A percentile compares a stretch with the other conserved stretches of the same genome.
phyloP scores from a whole-genome alignment of 768 basidiomycete species.

The Suillus plorans region DNA sequence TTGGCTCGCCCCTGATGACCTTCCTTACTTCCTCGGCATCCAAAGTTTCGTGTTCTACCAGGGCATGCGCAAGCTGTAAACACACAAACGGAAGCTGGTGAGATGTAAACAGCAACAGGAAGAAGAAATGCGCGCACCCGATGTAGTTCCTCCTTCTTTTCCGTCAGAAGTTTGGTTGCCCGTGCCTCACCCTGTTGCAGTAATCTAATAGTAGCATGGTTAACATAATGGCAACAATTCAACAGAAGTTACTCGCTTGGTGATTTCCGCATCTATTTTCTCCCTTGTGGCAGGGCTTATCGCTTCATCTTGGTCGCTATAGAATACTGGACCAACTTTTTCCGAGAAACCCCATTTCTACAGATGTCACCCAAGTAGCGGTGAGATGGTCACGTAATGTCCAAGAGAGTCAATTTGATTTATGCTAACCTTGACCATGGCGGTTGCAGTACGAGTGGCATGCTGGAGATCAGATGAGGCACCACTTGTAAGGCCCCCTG shows the following conservation, averaged over 20 bases:
- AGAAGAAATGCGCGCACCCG: conserved; percentile 42
- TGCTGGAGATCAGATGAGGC: conserved; percentile 83
- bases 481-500: conserved; percentile 87
- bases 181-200: conserved; percentile 71
- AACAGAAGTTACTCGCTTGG: conserved; percentile 51
- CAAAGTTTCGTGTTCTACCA: conserved; percentile 95
- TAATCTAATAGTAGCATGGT: conserved; percentile 37
- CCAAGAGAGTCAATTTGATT: conserved; percentile 5
- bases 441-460: conserved; percentile 76
- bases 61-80: conserved; percentile 77
- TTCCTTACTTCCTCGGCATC: conserved; percentile 81
- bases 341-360: conserved; percentile 79
- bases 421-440: conserved; percentile 82
- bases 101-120: neutral
- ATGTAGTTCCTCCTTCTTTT: conserved; percentile 74
- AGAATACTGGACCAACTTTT: conserved; percentile 81
- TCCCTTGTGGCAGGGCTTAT: conserved; percentile 77
- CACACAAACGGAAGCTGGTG: conserved; percentile 3
- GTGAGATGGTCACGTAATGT: conserved; percentile 5
- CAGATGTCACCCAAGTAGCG: conserved; percentile 1
- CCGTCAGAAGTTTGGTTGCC: conserved; percentile 60
- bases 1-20: conserved; percentile 81
- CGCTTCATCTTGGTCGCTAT: conserved; percentile 67
- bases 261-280: conserved; percentile 86
- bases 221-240: neutral